A percentile compares a stretch with the other conserved stretches of the same genome.
phyloP scores from a whole-genome alignment of 1,284 basidiomycete species.

The Melampsora larici-populina region DNA sequence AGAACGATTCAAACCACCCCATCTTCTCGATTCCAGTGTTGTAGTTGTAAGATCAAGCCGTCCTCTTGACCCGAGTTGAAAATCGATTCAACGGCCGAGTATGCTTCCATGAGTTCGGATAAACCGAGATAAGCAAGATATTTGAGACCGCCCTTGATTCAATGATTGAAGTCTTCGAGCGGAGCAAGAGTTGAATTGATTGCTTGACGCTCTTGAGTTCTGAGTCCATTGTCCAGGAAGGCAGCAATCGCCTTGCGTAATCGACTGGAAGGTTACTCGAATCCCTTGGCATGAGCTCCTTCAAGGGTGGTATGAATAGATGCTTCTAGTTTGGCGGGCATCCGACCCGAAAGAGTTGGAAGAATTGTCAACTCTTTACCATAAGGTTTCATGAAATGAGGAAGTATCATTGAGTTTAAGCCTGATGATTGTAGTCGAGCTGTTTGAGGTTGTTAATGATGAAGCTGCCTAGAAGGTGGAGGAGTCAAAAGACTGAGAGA shows the following conservation, averaged over 20 bases:
- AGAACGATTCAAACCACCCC: conserved; percentile 81
- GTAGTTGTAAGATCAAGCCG: conserved; percentile 80
- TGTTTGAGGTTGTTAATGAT: no score
- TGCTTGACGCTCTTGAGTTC: conserved; percentile 71
- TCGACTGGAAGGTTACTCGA: conserved; percentile 75
- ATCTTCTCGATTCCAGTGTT: conserved; percentile 90
- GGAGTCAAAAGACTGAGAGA: no score
- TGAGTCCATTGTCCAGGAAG: conserved; percentile 76
- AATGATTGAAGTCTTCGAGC: conserved; percentile 73
- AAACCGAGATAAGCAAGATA: conserved; percentile 77
- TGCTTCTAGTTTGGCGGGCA: conserved; percentile 88
- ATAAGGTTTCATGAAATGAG: no score
- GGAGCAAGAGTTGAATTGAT: conserved; percentile 70
- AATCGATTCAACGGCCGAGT: conserved; percentile 80
- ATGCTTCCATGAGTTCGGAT: conserved; percentile 68
- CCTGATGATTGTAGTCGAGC: no score
- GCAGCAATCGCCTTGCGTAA: conserved; percentile 80
- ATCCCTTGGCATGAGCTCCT: conserved; percentile 66
- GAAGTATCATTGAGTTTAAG: no score
- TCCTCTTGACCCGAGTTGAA: conserved; percentile 87
- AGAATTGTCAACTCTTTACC: conserved; percentile 79
- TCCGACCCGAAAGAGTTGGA: conserved; percentile 84
- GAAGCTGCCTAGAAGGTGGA: no score
- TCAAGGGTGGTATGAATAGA: conserved; percentile 76
- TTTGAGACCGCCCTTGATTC: conserved; percentile 78